A percentile compares a stretch with the other conserved stretches of the same genome.
Conservation (phyloP, 768 basidiomycete species). For the Calvatia gigantea region DNA sequence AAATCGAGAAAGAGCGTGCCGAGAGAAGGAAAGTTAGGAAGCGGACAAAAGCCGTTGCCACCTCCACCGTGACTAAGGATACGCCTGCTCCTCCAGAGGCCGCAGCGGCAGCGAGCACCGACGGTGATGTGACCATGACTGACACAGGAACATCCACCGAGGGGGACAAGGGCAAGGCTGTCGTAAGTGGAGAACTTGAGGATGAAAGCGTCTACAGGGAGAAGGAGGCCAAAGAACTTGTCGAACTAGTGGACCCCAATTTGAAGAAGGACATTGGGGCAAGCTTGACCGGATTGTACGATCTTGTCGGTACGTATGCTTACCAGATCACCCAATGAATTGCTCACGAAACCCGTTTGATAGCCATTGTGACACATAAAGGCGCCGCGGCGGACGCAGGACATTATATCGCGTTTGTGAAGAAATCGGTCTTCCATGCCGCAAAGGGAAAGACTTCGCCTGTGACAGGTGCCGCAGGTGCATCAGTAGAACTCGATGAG, state of each 20-base stretch:
- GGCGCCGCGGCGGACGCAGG: conserved; percentile 93
- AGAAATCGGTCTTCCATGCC: conserved; percentile 67
- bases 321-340: background rate
- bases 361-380: conserved; percentile 96
- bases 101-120: conserved; percentile 18
- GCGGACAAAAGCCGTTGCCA: conserved; percentile 52
- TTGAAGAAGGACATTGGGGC: conserved; percentile 67
- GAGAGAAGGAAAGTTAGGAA: conserved; percentile 83
- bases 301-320: conserved; percentile 75
- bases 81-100: conserved; percentile 22
- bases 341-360: background rate
- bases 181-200: conserved; percentile 46
- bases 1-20: conserved; percentile 76
- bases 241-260: conserved; percentile 57
- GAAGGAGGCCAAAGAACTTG: conserved; percentile 64
- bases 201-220: conserved; percentile 63
- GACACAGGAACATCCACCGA: conserved; percentile 18
- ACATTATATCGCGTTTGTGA: conserved; percentile 92
- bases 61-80: conserved; percentile 21
- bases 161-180: conserved; percentile 24
- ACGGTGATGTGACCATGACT: conserved; percentile 14
- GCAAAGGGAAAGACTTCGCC: conserved; percentile 23
- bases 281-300: conserved; percentile 82
- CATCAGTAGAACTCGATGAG: conserved; percentile 40
- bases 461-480: conserved; percentile 14